Conservation (phyloP, 495 filamentous ascomycete species). For the Annulohypoxylon moriforme region DNA sequence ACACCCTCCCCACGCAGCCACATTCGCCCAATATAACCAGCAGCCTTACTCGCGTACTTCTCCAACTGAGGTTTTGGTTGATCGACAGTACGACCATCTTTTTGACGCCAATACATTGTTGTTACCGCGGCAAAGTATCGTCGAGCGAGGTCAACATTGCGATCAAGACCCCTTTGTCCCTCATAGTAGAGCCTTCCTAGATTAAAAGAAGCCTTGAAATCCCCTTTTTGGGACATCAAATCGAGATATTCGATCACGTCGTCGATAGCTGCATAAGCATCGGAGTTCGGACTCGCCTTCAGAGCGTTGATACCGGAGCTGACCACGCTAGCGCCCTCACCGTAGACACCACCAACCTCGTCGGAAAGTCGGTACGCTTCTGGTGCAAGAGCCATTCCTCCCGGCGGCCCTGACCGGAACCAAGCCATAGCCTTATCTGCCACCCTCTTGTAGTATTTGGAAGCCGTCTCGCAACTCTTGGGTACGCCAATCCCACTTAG, state of each 20-base stretch:
- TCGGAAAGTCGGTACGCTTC: conserved; percentile 87
- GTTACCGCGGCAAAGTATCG: conserved; percentile 85
- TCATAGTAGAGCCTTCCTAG: conserved; percentile 92
- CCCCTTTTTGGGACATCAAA: conserved; percentile 91
- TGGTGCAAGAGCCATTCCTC: conserved; percentile 78
- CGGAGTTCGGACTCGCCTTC: conserved; percentile 73
- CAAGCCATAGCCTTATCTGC: conserved; percentile 93
- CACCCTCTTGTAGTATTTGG: conserved; percentile 88
- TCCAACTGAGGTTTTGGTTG: conserved; percentile 69
- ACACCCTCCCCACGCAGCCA: conserved; percentile 92
- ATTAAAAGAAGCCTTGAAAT: conserved; percentile 90
- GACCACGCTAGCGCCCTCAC: conserved; percentile 90
- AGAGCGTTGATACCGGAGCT: conserved; percentile 89
- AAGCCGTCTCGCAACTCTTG: conserved; percentile 85
- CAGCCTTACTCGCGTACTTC: conserved; percentile 86
- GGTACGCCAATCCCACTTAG: conserved; percentile 86
- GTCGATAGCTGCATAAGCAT: conserved; percentile 84
- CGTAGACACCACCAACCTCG: conserved; percentile 91
- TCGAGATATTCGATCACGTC: conserved; percentile 96
- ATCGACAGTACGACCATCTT: conserved; percentile 60
- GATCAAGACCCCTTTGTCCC: conserved; percentile 77
- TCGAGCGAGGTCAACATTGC: conserved; percentile 78
- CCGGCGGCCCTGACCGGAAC: conserved; percentile 89
- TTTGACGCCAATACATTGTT: conserved; percentile 83
- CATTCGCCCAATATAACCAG: conserved; percentile 93